Base-by-base conservation (phyloP, 1,139 yeast genomes). In the Pichia sp. region DNA sequence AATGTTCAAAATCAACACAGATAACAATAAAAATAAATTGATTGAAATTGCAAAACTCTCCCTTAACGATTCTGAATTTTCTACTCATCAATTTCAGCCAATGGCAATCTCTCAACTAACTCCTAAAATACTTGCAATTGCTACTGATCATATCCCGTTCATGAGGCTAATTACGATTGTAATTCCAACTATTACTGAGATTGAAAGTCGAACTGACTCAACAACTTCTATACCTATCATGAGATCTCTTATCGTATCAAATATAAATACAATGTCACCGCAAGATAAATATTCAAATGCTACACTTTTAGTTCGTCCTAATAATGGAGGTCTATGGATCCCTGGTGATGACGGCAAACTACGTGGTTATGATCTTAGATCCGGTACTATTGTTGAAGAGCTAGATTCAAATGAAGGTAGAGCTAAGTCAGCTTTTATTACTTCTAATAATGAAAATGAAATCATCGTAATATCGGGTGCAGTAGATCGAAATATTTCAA, bases 111-210 rank as follows among this genome's bases (percentile, higher is more conserved):
- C 67, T 4, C 53, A 71, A 28, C 22, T 49, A 3, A 23, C 39
- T 9, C 34, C 37, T 19, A 22, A 17, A 8, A 34, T 51, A 9
- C 39, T 55, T 12, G 48, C 61, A 2, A 48, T 55, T 22, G 85
- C 78, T 0, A 84, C 95, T 0, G 79, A 88, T 1, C 91, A 84
- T 51, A 72, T 74, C 23, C 95, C 95, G 3, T 81, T 68, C 53
- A 77, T 83, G 84, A 61, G 94, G 47, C 52, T 83, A 10, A 68
- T 84, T 3, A 57, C 79, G 0, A 67, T 76, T 0, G 53, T 66
- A 18, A 47, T 75, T n/a, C 74, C 74, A 1, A 55, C 60, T 7
- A 41, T 62, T 7, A 41, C 45, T 0, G 52, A 52, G 6, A 34
- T 53, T 6, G 12, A 38, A 14, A 3, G 24, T 10, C 11, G 18